Conservation (phyloP, 495 filamentous ascomycete species). For the Trichoderma virens region DNA sequence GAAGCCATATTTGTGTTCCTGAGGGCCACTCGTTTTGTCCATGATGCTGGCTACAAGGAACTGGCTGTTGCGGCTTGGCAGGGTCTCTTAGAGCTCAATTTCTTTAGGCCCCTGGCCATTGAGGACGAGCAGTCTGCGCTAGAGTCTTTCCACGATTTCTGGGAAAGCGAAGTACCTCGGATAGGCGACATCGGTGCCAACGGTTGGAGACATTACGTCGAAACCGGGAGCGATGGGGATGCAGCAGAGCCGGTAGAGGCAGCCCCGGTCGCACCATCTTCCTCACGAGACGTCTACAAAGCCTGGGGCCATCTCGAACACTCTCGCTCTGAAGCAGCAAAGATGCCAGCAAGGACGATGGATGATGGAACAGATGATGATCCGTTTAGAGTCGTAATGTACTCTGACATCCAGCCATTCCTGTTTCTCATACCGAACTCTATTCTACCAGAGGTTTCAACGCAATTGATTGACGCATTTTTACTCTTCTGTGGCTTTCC, state of each 20-base stretch:
- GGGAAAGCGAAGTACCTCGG: conserved; percentile 77
- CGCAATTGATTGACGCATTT: conserved; percentile 55
- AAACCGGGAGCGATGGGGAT: conserved; percentile 22
- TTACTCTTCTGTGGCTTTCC: conserved; percentile 64
- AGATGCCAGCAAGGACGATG: conserved; percentile 58
- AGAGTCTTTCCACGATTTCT: conserved; percentile 60
- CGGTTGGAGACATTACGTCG: conserved; percentile 58
- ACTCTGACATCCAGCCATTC: conserved; percentile 62
- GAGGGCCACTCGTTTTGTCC: conserved; percentile 61
- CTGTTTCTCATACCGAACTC: conserved; percentile 45
- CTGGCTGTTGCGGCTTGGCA: conserved; percentile 77
- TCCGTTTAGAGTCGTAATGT: conserved; percentile 32
- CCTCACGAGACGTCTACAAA: conserved; percentile 29
- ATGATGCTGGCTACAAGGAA: conserved; percentile 76
- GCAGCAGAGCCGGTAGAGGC: conserved; percentile 28
- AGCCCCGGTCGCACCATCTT: conserved; percentile 10
- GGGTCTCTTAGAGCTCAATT: conserved; percentile 65
- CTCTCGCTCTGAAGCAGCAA: conserved; percentile 35
- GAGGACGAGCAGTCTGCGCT: conserved; percentile 24
- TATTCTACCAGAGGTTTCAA: conserved; percentile 25
- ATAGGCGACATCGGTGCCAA: conserved; percentile 65
- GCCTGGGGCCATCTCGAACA: conserved; percentile 58
- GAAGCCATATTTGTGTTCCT: conserved; percentile 68
- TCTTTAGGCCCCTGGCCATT: conserved; percentile 43
- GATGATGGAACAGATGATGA: conserved; percentile 10